Conservation (phyloP, 148 eudicot species). For the Suaeda aralocaspica region DNA sequence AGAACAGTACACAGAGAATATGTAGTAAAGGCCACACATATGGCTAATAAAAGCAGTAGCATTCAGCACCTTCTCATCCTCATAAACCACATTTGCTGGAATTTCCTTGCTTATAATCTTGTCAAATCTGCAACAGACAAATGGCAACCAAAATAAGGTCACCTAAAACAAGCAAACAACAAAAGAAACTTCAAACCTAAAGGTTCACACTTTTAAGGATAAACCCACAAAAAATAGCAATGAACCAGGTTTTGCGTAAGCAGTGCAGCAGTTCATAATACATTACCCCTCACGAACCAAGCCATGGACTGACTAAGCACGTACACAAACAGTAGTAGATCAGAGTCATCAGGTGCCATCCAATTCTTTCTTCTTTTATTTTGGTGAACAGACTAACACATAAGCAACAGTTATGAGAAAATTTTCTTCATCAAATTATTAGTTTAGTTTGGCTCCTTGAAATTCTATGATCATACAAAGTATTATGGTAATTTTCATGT, state of each 20-base stretch:
- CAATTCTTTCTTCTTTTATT: too few relatives aligned
- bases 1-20: too few relatives aligned
- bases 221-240: background rate
- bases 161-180: background rate
- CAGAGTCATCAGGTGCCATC: background rate
- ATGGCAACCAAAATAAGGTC: background rate
- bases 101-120: constrained; percentile 91
- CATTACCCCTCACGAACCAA: too few relatives aligned
- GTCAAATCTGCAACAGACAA: constrained; percentile 62
- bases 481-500: too few relatives aligned
- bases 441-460: too few relatives aligned
- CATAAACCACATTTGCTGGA: constrained; percentile 73
- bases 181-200: background rate
- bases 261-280: background rate
- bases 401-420: too few relatives aligned
- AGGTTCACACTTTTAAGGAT: background rate
- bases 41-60: background rate
- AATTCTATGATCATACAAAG: too few relatives aligned
- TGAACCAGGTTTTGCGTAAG: background rate
- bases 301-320: too few relatives aligned
- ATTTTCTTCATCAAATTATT: too few relatives aligned
- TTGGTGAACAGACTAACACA: too few relatives aligned
- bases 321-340: background rate
- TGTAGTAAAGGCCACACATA: too few relatives aligned
- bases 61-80: constrained; percentile 77